Evolutionary conservation across 495 filamentous ascomycete species (phyloP), one percentile per base, ranked within the genome.

Genomic region (Podospora comata): DNA sequence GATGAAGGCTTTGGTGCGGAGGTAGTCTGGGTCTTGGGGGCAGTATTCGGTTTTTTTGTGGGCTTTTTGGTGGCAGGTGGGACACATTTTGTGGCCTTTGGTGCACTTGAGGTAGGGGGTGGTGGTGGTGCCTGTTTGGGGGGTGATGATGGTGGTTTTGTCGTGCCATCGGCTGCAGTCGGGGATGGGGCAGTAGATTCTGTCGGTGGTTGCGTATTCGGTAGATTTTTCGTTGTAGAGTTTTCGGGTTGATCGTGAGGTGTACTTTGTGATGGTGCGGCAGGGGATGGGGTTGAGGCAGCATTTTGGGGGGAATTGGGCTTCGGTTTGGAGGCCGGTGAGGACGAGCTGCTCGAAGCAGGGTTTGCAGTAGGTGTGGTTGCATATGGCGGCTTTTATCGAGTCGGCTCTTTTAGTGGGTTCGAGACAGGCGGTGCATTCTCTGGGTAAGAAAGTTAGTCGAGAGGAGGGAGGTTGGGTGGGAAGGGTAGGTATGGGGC

Each of bases 281-380:
- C 48, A 39, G 30, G 79, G 76, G 65, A 83, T 78, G 20, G 66
- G 60, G 60, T 78, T 81, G 26, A 81, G 72, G 60, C 81, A 83
- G 71, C 79, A 83, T 62, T 81, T 83, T 1, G 81, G 79, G 9
- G 81, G 81, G 79, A 80, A 83, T 62, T 79, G 79, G 64, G 76
- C 72, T 67, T 81, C 79, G 63, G 73, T 77, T 62, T 76, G 67
- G 60, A 78, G 73, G 26, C 75, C 68, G 1, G 74, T 73, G 1
- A 62, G n/a, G 68, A 83, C 72, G n/a, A 83, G 79, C 11, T 73
- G 74, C 15, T 65, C n/a, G 68, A 83, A 83, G 70, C 79, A 82
- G 11, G 71, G 71, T 5, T 57, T 71, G 75, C 81, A 83, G 68
- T 81, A 83, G 53, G 69, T 67, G 68, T 83, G 81, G 64, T 79